phyloP scores from a whole-genome alignment of 345 rosid genomes.

The Conringia planisiliqua region DNA sequence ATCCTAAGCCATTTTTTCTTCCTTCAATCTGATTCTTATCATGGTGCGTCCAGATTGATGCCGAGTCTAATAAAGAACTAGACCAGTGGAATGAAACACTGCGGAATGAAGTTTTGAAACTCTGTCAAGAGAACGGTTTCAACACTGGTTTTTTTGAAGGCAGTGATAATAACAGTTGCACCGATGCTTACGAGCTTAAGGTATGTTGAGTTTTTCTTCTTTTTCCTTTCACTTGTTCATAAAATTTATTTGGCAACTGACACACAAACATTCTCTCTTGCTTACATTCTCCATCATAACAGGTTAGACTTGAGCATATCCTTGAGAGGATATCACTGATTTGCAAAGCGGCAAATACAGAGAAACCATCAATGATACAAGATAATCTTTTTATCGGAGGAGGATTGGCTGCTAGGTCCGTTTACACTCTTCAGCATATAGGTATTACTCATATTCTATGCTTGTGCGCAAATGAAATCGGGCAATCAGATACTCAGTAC shows the following conservation, averaged over 20 bases:
- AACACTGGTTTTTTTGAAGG: conserved; percentile 93
- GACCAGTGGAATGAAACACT: conserved; percentile 98
- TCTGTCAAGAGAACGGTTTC: conserved; percentile 93
- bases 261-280: neutral
- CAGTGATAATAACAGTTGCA: conserved; percentile 70
- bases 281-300: conserved; percentile 22
- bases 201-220: conserved; percentile 27
- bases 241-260: neutral
- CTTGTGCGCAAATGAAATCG: conserved; percentile 93
- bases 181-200: conserved; percentile 97
- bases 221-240: neutral
- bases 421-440: conserved; percentile 72
- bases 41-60: conserved; percentile 58
- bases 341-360: conserved; percentile 91
- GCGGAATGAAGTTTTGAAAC: conserved; percentile 75
- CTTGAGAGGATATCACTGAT: conserved; percentile 94
- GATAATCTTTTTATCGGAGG: conserved; percentile 78
- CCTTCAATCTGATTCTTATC: neutral
- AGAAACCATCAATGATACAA: conserved; percentile 85
- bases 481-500: conserved; percentile 90
- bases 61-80: conserved; percentile 81
- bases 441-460: conserved; percentile 84
- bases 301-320: conserved; percentile 97
- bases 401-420: conserved; percentile 87
- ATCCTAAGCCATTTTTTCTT: neutral